phyloP scores from a whole-genome alignment of 345 rosid genomes.

The Syzygium grande region DNA sequence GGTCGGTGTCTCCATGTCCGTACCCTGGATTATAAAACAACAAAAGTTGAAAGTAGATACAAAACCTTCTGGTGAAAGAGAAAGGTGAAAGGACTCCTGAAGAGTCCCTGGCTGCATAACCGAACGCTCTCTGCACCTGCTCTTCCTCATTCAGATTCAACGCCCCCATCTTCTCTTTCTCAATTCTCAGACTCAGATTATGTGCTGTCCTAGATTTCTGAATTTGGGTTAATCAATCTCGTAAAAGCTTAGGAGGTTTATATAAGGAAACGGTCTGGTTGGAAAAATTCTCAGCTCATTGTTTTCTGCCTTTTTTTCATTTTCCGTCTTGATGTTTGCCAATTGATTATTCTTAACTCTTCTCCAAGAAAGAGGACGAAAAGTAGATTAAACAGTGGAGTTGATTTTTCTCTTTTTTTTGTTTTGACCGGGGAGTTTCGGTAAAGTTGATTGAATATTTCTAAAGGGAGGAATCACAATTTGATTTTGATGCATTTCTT shows the following conservation, averaged over 20 bases:
- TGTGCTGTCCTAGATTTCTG: neutral
- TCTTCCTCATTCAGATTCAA: neutral
- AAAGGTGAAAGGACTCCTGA: constrained; percentile 9
- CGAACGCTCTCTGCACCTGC: neutral
- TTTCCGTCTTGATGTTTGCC: neutral
- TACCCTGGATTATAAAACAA: neutral
- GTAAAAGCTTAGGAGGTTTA: neutral
- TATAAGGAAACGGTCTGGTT: neutral
- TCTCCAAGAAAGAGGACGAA: neutral
- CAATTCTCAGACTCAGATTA: neutral
- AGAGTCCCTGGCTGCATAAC: constrained; percentile 2
- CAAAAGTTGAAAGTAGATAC: neutral
- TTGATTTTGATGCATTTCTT: neutral
- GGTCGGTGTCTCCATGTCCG: neutral
- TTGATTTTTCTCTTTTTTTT: neutral
- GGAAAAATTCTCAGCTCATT: neutral
- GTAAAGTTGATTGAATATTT: neutral
- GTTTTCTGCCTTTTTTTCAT: neutral
- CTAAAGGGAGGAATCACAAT: neutral
- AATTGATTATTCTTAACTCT: neutral
- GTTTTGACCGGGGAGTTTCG: neutral
- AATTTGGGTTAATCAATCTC: neutral
- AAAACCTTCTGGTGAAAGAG: constrained; percentile 9
- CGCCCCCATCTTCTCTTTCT: neutral
- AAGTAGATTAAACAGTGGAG: neutral